Percentiles rank a stretch among this genome's conserved stretches.
phyloP scores from a whole-genome alignment of 495 filamentous ascomycete genomes.

The Amorphotheca resinae region DNA sequence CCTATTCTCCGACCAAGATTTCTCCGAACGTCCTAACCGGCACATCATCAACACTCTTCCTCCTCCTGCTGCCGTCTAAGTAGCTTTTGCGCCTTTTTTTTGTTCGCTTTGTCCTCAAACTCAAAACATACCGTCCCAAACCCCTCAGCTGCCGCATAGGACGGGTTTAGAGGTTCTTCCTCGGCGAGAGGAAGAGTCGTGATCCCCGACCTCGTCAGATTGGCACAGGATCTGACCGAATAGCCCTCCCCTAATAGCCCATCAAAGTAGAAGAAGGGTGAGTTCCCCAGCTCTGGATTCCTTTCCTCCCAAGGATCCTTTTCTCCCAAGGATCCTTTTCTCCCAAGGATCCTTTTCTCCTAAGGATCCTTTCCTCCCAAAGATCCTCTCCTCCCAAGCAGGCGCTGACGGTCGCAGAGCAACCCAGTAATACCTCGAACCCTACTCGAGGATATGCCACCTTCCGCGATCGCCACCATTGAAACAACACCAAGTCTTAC shows the following conservation, averaged over 20 bases:
- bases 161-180: conserved; percentile 91
- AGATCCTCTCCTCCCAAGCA: background rate
- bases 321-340: background rate
- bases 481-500: conserved; percentile 25
- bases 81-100: conserved; percentile 32
- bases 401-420: background rate
- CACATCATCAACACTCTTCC: conserved; percentile 52
- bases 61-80: conserved; percentile 41
- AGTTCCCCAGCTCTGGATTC: background rate
- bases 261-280: conserved; percentile 10
- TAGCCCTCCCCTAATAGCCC: conserved; percentile 75
- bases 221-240: conserved; percentile 71
- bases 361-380: background rate
- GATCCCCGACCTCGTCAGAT: conserved; percentile 78
- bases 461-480: conserved; percentile 47
- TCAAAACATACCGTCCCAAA: conserved; percentile 41
- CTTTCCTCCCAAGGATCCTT: background rate
- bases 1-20: conserved; percentile 70
- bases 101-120: conserved; percentile 46
- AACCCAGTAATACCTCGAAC: conserved; percentile 7
- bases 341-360: background rate
- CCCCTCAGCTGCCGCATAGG: conserved; percentile 96
- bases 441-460: conserved; percentile 53
- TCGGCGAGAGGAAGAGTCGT: conserved; percentile 89
- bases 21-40: conserved; percentile 31